Evolutionary conservation across 768 basidiomycete species (phyloP), one percentile per base, ranked within the genome.

Genomic region (Amanita polypyramis): DNA sequence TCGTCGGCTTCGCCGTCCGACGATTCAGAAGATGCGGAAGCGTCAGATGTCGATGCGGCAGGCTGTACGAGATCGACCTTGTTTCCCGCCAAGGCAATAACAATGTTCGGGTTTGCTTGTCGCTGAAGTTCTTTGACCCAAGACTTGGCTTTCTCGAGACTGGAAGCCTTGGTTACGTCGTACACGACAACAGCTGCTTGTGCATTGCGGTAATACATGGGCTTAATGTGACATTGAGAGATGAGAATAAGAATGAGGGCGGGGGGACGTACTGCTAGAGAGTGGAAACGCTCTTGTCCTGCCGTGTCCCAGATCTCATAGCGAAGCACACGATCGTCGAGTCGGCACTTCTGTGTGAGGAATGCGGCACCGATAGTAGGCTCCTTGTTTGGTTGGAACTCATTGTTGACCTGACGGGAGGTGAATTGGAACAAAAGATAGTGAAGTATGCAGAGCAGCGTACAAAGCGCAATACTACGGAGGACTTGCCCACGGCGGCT

Each of bases 61-160:
- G 80, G 61, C 60, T 85, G 83, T 21, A 90, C 85, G 54, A 95
- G 77, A 70, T 97, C 85, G 53, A 97, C 78, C 68, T 99, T 98
- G 77, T 99, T 99, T 25, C 96, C 96, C 9, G 91, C 92, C 44
- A 99, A 81, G 5, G 95, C 94, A 58, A 99, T 97, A 62, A 99
- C 94, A 60, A 98, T 98, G 64, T 98, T 98, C 30, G 95, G 94
- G 63, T 97, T 96, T 19, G 96, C 96, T 62, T 99, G 96, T 55
- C 96, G 81, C 63, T 99, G 96, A 19, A 99, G 76, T 67, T 99
- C 96, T 70, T 96, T 97, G 50, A 99, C 93, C 96, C 96, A 99
- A 25, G 94, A 92, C 72, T 98, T 97, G 47, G 96, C 96, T 65
- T 98, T 98, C 65, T 98, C 95, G 50, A 99, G 74, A 59, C 92